A percentile compares a stretch with the other conserved stretches of the same genome.
Conservation (phyloP, 768 basidiomycete species). For the Lyophyllum atratum region DNA sequence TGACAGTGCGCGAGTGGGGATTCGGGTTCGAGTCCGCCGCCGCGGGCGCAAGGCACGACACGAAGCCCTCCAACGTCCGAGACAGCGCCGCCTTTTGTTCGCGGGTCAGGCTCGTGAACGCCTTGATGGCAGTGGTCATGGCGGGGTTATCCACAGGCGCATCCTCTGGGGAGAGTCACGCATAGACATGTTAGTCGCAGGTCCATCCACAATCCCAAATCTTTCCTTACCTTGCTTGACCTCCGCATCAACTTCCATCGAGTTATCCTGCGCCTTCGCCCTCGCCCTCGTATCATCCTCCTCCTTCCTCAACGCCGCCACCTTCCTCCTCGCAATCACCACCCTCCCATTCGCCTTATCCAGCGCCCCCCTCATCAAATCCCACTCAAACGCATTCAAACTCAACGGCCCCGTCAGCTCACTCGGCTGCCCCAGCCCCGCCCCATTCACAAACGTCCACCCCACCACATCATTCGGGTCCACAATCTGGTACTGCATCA, state of each 20-base stretch:
- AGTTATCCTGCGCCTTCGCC: slow-evolving; percentile 65
- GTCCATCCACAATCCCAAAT: too few relatives aligned
- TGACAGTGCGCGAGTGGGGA: slow-evolving; percentile 52
- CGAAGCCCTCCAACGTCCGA: slow-evolving; percentile 75
- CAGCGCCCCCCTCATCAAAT: slow-evolving; percentile 75
- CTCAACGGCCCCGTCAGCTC: slow-evolving; percentile 21
- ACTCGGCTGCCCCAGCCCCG: slow-evolving; percentile 24
- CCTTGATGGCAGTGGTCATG: slow-evolving; percentile 72
- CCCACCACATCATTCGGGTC: slow-evolving; percentile 89
- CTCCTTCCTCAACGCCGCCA: slow-evolving; percentile 77
- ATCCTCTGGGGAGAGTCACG: slow-evolving; percentile 32
- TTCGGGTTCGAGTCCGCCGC: slow-evolving; percentile 46
- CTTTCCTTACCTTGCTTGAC: slow-evolving; percentile 43
- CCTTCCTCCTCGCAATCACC: slow-evolving; percentile 71
- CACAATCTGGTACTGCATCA: slow-evolving; percentile 98
- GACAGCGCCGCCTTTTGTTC: slow-evolving; percentile 79
- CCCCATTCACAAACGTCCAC: slow-evolving; percentile 74
- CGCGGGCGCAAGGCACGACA: slow-evolving; percentile 55
- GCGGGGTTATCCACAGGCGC: slow-evolving; percentile 63
- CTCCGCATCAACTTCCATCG: slow-evolving; percentile 77
- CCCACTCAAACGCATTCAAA: slow-evolving; percentile 75
- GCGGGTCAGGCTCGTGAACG: slow-evolving; percentile 68
- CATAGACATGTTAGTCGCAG: neutral
- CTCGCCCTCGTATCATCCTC: slow-evolving; percentile 85
- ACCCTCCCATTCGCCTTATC: slow-evolving; percentile 93